Evolutionary conservation across 495 filamentous ascomycete species (phyloP).

Genomic region (Penicillium lividum): DNA sequence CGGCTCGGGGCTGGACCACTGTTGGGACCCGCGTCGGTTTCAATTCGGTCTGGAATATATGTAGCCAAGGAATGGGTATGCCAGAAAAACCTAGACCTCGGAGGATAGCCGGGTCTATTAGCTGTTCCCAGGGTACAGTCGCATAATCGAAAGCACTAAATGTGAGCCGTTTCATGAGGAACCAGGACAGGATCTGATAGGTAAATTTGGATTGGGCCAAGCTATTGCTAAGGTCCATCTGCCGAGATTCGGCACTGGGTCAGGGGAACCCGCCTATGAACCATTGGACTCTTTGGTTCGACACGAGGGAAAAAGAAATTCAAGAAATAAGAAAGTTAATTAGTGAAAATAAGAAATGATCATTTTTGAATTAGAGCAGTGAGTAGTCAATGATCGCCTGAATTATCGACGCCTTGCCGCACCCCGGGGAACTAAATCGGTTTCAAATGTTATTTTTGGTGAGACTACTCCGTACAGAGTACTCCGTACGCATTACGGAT

Average conservation of each 20-base stretch:
- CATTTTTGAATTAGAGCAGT: too few relatives aligned
- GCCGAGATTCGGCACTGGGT: not conserved
- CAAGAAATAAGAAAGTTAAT: not conserved
- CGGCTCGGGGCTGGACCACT: not conserved
- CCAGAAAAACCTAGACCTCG: not conserved
- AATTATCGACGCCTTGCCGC: not conserved
- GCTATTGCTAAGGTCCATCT: not conserved
- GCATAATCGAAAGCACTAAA: not conserved
- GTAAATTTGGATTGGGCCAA: not conserved
- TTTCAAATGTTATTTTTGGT: not conserved
- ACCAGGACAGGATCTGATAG: not conserved
- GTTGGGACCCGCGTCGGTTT: not conserved
- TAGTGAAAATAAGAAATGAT: too few relatives aligned
- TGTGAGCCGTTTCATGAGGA: not conserved
- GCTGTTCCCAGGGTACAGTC: not conserved
- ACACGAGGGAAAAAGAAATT: not conserved
- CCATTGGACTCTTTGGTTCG: not conserved
- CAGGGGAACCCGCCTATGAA: not conserved
- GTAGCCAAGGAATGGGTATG: not conserved
- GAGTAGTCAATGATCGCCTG: conserved; percentile 1
- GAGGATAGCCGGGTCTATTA: not conserved
- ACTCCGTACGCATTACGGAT: not conserved
- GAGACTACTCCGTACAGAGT: not conserved
- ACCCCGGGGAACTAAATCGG: not conserved
- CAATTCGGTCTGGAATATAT: not conserved